Conservation (phyloP, 2,329 filamentous ascomycete genomes). For the Penicillium rolfsii region DNA sequence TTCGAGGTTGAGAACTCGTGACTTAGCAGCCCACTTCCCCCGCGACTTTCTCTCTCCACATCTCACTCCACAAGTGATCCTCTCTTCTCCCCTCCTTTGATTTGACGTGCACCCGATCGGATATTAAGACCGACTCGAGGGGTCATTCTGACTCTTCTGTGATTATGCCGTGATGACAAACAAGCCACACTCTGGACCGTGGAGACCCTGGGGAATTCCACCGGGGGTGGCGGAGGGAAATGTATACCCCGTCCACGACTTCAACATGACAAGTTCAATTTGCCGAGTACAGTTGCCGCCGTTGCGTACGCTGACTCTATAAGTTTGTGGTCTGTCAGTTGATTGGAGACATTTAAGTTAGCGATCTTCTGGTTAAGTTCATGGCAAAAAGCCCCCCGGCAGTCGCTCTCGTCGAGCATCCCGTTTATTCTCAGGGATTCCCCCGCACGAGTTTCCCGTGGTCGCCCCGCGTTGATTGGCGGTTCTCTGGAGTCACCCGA, state of each 20-base stretch:
- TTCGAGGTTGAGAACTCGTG: too few relatives aligned
- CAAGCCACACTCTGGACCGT: slow-evolving; percentile 1
- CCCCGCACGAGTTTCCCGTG: not conserved
- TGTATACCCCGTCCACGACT: not conserved
- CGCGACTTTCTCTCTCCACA: not conserved
- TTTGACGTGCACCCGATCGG: not conserved
- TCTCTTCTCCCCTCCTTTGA: not conserved
- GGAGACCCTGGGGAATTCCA: not conserved
- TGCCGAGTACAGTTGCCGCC: not conserved
- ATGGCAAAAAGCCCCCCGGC: not conserved
- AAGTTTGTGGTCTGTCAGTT: not conserved
- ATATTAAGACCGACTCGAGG: not conserved
- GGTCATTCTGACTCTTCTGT: not conserved
- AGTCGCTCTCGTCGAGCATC: not conserved
- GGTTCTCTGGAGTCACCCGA: not conserved
- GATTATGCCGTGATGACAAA: not conserved
- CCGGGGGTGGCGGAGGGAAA: too few relatives aligned
- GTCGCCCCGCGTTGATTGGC: not conserved
- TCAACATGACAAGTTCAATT: not conserved
- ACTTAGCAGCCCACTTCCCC: too few relatives aligned
- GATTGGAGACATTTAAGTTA: slow-evolving; percentile 3
- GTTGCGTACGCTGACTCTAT: not conserved
- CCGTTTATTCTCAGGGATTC: not conserved
- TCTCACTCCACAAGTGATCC: not conserved
- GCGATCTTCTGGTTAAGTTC: not conserved